Conservation (phyloP, 2,329 filamentous ascomycete species). For the Beauveria rudraprayagi region DNA sequence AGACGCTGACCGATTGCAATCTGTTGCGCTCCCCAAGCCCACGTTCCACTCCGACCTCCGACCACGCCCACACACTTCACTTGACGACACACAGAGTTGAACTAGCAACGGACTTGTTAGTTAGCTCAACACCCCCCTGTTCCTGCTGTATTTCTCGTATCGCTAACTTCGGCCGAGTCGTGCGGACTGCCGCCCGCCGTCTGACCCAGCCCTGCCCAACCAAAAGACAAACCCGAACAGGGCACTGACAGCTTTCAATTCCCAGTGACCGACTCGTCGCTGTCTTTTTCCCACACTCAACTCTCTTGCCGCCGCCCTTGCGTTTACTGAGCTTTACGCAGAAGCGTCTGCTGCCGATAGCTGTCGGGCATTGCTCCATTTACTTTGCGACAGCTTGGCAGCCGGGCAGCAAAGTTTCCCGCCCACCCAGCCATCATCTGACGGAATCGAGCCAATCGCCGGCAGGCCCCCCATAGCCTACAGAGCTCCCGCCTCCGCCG, state of each 20-base stretch:
- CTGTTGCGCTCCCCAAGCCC: neutral
- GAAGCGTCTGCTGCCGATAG: neutral
- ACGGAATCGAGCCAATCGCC: constrained; percentile 8
- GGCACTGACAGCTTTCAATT: neutral
- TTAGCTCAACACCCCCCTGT: neutral
- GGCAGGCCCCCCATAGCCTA: neutral
- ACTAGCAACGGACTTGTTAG: constrained; percentile 1
- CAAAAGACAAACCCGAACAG: neutral
- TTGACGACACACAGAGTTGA: neutral
- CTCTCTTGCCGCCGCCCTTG: neutral
- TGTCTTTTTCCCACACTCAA: neutral
- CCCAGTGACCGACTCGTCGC: neutral
- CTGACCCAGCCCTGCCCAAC: constrained; percentile 4
- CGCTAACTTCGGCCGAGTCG: constrained; percentile 6
- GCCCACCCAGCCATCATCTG: constrained; percentile 4
- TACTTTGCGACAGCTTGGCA: neutral
- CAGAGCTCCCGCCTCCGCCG: neutral
- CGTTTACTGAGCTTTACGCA: neutral
- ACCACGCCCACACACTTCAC: neutral
- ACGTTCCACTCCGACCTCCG: neutral
- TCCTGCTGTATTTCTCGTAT: neutral
- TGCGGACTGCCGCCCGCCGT: neutral
- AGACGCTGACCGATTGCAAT: neutral
- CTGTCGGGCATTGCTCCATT: neutral
- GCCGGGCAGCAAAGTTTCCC: neutral